A percentile compares a stretch with the other conserved stretches of the same genome.
These are phyloP conservation scores for Pythium rhizo-oryzae DNA, from an alignment of 352 stramenopile genomes.

Conservation along the genomic window DNA sequence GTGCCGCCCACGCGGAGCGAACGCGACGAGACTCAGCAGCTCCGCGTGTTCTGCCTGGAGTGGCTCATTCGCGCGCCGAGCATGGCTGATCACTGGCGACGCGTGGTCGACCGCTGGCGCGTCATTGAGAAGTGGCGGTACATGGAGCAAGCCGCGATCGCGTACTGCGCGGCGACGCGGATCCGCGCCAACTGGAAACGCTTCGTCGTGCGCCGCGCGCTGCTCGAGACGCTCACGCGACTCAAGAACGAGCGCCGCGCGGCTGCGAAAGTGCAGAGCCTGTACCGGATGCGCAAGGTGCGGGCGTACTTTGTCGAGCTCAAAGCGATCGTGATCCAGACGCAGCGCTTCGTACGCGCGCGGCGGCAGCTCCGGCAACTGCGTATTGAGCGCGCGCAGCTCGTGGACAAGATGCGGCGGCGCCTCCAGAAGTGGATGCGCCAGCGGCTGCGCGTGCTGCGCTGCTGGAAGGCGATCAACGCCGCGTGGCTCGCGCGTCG, in stretches of 20 bases:
- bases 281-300: conserved; percentile 30
- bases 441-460: conserved; percentile 39
- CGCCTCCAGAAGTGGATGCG: conserved; percentile 59
- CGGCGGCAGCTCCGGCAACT: conserved; percentile 40
- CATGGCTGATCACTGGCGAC: conserved; percentile 41
- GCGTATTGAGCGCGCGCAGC: conserved; percentile 31
- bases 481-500: conserved; percentile 41
- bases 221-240: conserved; percentile 27
- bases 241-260: conserved; percentile 48
- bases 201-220: conserved; percentile 15
- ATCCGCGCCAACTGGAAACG: conserved; percentile 50
- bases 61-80: conserved; percentile 47
- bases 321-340: conserved; percentile 14
- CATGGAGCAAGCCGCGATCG: conserved; percentile 30
- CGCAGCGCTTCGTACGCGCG: conserved; percentile 37
- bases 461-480: conserved; percentile 56
- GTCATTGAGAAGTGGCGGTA: conserved; percentile 36
- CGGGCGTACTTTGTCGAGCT: conserved; percentile 37
- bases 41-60: conserved; percentile 50
- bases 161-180: conserved; percentile 57
- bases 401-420: conserved; percentile 48
- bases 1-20: conserved; percentile 15
- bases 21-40: neutral
- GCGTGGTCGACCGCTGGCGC: conserved; percentile 55
- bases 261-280: conserved; percentile 51